These are phyloP conservation scores for Beta corolliflora DNA, from an alignment of 179 eudicot species.

Conservation along the genomic window DNA sequence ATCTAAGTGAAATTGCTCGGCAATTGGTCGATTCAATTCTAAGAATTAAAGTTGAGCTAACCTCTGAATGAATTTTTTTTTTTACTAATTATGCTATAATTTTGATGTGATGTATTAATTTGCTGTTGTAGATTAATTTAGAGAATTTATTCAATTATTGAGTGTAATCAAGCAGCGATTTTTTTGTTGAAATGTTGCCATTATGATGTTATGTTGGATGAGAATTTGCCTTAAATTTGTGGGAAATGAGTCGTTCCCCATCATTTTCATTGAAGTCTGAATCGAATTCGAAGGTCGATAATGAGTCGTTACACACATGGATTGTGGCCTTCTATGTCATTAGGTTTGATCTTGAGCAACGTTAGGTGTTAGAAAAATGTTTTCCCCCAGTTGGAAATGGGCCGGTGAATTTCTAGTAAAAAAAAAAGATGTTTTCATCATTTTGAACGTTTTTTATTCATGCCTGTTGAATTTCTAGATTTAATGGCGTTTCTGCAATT, in stretches of 20 bases:
- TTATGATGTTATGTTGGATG: slow-evolving; percentile 32
- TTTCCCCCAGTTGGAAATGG: slow-evolving; percentile 47
- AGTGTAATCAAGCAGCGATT: background rate
- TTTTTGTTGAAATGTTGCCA: slow-evolving; percentile 21
- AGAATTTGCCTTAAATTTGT: slow-evolving; percentile 25
- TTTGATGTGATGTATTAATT: background rate
- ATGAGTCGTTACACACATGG: slow-evolving; percentile 64
- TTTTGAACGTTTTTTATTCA: too few relatives aligned
- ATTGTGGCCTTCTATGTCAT: slow-evolving; percentile 77
- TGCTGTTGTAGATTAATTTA: slow-evolving; percentile 13
- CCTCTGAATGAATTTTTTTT: background rate
- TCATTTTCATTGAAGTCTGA: slow-evolving; percentile 63
- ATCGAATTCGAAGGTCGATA: slow-evolving; percentile 51
- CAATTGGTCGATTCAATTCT: background rate
- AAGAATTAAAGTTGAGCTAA: background rate
- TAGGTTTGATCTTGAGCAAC: slow-evolving; percentile 91
- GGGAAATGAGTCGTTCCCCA: slow-evolving; percentile 75
- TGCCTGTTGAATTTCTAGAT: too few relatives aligned
- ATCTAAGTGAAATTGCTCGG: background rate
- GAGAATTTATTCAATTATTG: background rate
- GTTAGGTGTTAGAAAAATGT: slow-evolving; percentile 91
- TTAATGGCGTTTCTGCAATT: too few relatives aligned
- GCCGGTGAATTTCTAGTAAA: too few relatives aligned
- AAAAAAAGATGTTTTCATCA: too few relatives aligned
- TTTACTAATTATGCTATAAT: background rate